A percentile compares a stretch with the other conserved stretches of the same genome.
Conservation (phyloP, 1,284 basidiomycete genomes). For the Cryptococcus sp. region DNA sequence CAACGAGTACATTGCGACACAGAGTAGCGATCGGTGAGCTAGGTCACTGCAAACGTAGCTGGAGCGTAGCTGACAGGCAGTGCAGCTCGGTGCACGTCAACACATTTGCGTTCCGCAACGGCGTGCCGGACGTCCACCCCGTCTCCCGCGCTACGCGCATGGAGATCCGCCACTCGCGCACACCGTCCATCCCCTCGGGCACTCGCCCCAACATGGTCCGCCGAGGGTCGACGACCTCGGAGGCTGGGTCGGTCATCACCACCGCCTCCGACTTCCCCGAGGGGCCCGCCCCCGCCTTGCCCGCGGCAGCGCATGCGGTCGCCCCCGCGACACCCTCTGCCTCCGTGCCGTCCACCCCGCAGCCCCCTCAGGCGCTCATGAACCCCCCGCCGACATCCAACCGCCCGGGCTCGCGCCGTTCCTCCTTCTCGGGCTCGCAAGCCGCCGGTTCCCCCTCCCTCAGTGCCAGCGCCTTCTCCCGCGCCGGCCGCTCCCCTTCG, state of each 20-base stretch:
- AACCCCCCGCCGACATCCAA: slow-evolving; percentile 48
- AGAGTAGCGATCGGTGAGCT: slow-evolving; percentile 74
- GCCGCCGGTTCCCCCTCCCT: slow-evolving; percentile 46
- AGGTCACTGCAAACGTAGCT: background rate
- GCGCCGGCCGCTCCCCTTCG: slow-evolving; percentile 76
- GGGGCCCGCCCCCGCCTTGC: slow-evolving; percentile 22
- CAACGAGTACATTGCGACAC: slow-evolving; percentile 91
- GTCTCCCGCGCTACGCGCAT: slow-evolving; percentile 46
- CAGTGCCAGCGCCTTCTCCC: slow-evolving; percentile 26
- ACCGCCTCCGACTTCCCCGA: slow-evolving; percentile 56
- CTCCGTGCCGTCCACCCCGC: slow-evolving; percentile 45
- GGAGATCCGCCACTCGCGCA: slow-evolving; percentile 48
- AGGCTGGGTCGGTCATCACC: slow-evolving; percentile 62
- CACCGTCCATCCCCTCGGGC: slow-evolving; percentile 46
- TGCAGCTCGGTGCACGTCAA: slow-evolving; percentile 76
- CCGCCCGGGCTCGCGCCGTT: slow-evolving; percentile 64
- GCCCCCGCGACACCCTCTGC: slow-evolving; percentile 31
- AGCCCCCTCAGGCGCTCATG: slow-evolving; percentile 35
- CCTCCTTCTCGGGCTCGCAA: slow-evolving; percentile 69
- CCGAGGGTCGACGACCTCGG: slow-evolving; percentile 69
- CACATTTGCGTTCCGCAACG: slow-evolving; percentile 69
- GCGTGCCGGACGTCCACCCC: slow-evolving; percentile 73
- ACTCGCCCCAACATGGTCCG: slow-evolving; percentile 60
- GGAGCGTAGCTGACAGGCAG: slow-evolving; percentile 2
- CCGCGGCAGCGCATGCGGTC: slow-evolving; percentile 53